Base-by-base conservation (phyloP, 2,329 filamentous ascomycete species). In the Microdochium trichocladiopsis region DNA sequence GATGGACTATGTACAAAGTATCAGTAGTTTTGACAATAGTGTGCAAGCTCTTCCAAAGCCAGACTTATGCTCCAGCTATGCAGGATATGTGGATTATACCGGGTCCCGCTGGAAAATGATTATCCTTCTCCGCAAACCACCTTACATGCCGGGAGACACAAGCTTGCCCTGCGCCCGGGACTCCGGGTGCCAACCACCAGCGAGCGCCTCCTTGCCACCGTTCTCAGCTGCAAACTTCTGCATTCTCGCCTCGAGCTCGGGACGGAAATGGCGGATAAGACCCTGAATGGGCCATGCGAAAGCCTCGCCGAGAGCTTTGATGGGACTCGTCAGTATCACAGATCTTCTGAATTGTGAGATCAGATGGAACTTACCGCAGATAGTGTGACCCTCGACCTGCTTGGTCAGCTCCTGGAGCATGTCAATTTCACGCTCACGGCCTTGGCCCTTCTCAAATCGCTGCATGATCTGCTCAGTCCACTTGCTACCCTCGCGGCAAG, bases 381-480 rank as follows among this genome's bases (percentile, higher is more conserved):
- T 99, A 48, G 94, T 97, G 78, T 99, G 94, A 11, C 94, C 94
- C 77, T 99, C 94, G 56, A 99, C 94, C 76, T 99, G 94, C 82
- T 99, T 99, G 57, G 94, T 99, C 62, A 99, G 77, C 78, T 99
- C 94, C 77, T 96, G 94, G 60, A 99, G 82, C 94, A 99, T 99
- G 71, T 99, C 94, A 69, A 99, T 99, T 75, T 99, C 94, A 56
- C 94, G 82, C 71, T 87, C 84, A 57, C 89, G 85, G 55, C 89
- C 94, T 72, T 90, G 84, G 54, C 94, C 94, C 71, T 88, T 88
- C 78, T 95, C 91, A 63, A 99, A 95, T 53, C 94, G 87, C 72
- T 88, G 79, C 94, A 99, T 97, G 72, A 99, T 97, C 79, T 99
- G 92, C 73, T 95, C 88, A 11, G 93, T 96, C 94, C 94, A 99